Evolutionary conservation across 495 filamentous ascomycete species (phyloP), one percentile per base, ranked within the genome.

Genomic region (Viridothelium virens): DNA sequence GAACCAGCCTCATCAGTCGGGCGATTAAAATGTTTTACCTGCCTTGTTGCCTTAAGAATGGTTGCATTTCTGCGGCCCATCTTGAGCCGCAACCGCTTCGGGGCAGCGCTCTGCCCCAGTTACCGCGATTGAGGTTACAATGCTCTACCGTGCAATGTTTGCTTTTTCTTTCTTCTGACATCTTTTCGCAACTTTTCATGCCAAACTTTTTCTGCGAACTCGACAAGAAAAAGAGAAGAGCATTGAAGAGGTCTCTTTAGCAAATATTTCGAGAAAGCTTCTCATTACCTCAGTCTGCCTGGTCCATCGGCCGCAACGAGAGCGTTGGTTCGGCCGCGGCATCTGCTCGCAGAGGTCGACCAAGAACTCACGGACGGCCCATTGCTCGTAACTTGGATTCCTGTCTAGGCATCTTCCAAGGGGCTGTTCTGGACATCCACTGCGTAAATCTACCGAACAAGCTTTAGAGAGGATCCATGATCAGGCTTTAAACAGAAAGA

Each of bases 21-120:
- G 25, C 25, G 25, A 25, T 25, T 25, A 25, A 25, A 25, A 25
- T 25, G 25, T 25, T 25, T 25, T 34, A 7, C 9, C 36, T 59
- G 53, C 53, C 53, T 59, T 59, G n/a, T 59, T 59, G 18, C 18
- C 53, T 36, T n/a, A 36, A 33, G 36, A 53, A 5, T 11, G 11
- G n/a, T 36, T 59, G 53, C 53, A 59, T 34, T 59, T 59, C 4
- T 59, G 53, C 53, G 53, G 36, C 3, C 53, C 53, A 36, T 44
- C 2, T 34, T 34, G 53, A 59, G 53, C 53, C 53, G 53, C 53
- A 59, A 9, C 5, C 3, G 14, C 36, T 36, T 14, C 6, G 53
- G 53, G 18, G 53, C 5, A 5, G 53, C 31, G 11, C 25, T 59
- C 31, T 59, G 25, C 53, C 53, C 53, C 7, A 36, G 25, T 5